Evolutionary conservation across 2,329 filamentous ascomycete species (phyloP).

Genomic region (Diaporthe sp.): DNA sequence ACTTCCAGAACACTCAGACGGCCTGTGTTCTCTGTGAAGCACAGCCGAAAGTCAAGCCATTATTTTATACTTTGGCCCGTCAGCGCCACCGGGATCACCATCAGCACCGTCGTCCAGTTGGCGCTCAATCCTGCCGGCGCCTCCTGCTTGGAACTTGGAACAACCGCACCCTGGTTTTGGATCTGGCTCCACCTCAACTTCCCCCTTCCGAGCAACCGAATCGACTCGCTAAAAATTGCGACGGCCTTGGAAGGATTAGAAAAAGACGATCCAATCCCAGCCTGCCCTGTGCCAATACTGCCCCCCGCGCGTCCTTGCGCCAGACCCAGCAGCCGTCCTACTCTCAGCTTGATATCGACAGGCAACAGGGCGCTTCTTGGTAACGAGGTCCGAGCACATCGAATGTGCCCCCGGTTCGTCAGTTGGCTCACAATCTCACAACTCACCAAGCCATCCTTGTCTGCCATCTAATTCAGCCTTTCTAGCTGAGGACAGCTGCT

Average conservation of each 20-base stretch:
- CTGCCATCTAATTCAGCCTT: conserved; percentile 4
- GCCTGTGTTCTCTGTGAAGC: conserved; percentile 3
- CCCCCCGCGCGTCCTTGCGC: conserved; percentile 24
- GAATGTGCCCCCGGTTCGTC: background rate
- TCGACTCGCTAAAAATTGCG: conserved; percentile 12
- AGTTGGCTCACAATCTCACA: conserved; percentile 15
- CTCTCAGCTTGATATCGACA: conserved; percentile 9
- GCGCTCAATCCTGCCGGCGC: conserved; percentile 30
- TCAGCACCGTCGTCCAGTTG: conserved; percentile 19
- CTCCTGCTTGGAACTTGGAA: conserved; percentile 23
- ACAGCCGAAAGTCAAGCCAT: conserved; percentile 27
- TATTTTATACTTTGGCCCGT: conserved; percentile 15
- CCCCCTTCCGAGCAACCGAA: conserved; percentile 17
- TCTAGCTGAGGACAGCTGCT: conserved; percentile 9
- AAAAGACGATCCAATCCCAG: conserved; percentile 22
- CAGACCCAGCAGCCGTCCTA: background rate
- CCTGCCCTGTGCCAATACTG: background rate
- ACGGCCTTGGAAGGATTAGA: background rate
- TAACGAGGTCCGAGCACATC: conserved; percentile 11
- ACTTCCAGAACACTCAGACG: background rate
- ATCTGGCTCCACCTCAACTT: conserved; percentile 22
- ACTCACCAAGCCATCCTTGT: conserved; percentile 21
- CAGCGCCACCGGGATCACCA: conserved; percentile 14
- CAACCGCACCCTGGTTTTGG: conserved; percentile 13
- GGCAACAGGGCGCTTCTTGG: conserved; percentile 17